These are phyloP conservation scores for Chrysanthemum lavandulifolium DNA, from an alignment of 129 eudicot genomes.

Conservation along the genomic window DNA sequence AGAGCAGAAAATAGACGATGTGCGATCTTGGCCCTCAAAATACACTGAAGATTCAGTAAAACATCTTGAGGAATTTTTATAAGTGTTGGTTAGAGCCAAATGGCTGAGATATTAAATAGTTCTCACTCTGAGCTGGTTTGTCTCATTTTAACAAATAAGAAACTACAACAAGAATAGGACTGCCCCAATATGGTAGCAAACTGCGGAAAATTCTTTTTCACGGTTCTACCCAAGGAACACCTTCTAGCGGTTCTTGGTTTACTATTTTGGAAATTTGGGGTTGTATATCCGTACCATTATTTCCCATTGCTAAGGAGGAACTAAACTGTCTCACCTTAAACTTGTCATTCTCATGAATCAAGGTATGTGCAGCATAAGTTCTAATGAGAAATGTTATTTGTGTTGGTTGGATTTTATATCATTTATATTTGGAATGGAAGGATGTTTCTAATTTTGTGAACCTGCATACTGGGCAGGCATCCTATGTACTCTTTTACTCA, in stretches of 20 bases:
- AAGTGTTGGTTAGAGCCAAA: constrained; percentile 2
- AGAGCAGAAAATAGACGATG: constrained; percentile 5
- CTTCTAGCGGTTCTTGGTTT: neutral
- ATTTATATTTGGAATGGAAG: neutral
- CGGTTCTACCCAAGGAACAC: neutral
- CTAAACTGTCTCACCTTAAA: neutral
- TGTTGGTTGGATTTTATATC: neutral
- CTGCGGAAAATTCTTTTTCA: neutral
- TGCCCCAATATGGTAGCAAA: neutral
- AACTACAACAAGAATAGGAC: neutral
- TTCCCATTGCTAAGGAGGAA: neutral
- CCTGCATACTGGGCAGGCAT: neutral
- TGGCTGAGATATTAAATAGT: neutral
- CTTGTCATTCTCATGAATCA: constrained; percentile 13
- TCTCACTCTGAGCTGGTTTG: neutral
- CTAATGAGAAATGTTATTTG: neutral
- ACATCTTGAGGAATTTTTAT: neutral
- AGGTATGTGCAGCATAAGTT: neutral
- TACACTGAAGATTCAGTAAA: neutral
- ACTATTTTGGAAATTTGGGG: neutral
- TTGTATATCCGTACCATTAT: neutral
- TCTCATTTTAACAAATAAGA: too few species aligned
- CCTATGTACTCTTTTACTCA: neutral
- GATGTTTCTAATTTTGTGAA: neutral
- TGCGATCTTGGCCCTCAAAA: constrained; percentile 6